Conservation (phyloP, 805 yeast species). For the Starmerella sp. region DNA sequence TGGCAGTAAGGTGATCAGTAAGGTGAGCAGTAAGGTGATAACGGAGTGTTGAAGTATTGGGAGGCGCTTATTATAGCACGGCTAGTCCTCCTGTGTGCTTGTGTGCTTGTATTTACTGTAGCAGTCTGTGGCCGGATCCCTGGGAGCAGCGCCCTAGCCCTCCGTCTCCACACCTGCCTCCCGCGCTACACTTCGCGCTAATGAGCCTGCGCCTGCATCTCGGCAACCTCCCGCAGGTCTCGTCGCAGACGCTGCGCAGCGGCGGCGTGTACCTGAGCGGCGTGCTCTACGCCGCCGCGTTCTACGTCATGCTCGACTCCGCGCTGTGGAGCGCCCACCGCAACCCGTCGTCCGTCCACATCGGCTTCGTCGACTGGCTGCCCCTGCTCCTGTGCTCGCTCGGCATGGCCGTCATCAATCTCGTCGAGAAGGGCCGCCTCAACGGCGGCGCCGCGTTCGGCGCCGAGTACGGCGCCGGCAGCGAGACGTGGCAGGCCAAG, state of each 20-base stretch:
- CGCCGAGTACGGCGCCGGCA: conserved; percentile 27
- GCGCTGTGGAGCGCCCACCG: conserved; percentile 74
- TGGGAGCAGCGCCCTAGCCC: background rate
- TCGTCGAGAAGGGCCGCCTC: conserved; percentile 56
- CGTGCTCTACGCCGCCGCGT: conserved; percentile 61
- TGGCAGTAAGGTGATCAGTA: too few species aligned
- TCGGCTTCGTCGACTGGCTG: conserved; percentile 89
- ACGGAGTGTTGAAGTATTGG: too few species aligned
- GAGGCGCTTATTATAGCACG: too few species aligned
- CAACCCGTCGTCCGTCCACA: conserved; percentile 78
- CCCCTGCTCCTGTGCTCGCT: conserved; percentile 79
- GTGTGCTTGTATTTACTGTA: too few species aligned
- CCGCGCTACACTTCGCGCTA: background rate
- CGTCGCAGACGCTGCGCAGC: conserved; percentile 57
- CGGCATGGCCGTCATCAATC: conserved; percentile 74
- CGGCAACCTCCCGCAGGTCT: conserved; percentile 38
- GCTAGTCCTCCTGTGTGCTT: too few species aligned
- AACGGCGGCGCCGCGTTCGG: conserved; percentile 33
- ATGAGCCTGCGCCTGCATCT: conserved; percentile 19
- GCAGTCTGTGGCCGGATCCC: background rate
- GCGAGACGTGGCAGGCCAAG: conserved; percentile 86
- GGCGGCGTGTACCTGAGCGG: conserved; percentile 55
- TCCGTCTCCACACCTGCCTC: background rate
- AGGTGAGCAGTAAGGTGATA: too few species aligned
- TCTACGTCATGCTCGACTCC: conserved; percentile 83